phyloP scores from a whole-genome alignment of 202 grass and related monocot genomes.

The Schoenoplectus triqueter region DNA sequence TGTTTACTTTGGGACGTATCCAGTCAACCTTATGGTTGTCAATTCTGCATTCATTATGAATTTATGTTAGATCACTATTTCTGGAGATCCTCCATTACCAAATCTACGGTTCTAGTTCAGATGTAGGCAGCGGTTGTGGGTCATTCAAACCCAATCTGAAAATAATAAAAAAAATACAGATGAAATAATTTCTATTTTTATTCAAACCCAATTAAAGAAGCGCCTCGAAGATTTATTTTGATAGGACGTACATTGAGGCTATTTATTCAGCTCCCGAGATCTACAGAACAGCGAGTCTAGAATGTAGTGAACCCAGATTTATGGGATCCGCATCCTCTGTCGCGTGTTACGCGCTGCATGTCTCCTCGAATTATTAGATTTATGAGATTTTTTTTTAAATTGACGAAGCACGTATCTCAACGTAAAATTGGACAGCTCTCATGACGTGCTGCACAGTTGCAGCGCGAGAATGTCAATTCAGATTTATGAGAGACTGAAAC shows the following conservation, averaged over 20 bases:
- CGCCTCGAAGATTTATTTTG: background rate
- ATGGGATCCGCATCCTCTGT: too few species aligned
- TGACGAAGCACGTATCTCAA: too few species aligned
- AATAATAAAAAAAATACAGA: background rate
- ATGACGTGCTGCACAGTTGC: too few species aligned
- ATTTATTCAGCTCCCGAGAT: background rate
- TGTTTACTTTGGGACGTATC: background rate
- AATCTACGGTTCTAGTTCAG: background rate
- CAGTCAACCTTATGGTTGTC: too few species aligned
- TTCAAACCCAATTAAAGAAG: background rate
- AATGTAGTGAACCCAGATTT: background rate
- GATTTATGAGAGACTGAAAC: too few species aligned
- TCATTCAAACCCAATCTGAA: background rate
- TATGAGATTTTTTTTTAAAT: too few species aligned
- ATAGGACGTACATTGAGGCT: background rate
- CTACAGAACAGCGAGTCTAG: background rate
- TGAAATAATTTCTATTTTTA: background rate
- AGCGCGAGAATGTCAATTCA: too few species aligned
- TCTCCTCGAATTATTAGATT: too few species aligned
- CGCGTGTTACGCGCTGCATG: too few species aligned
- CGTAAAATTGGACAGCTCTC: too few species aligned
- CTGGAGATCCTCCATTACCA: background rate
- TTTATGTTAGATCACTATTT: background rate
- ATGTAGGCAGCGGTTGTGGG: background rate
- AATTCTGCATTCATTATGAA: background rate